Evolutionary conservation across 495 filamentous ascomycete genomes (phyloP).

Genomic region (Aspergillus nidulans): DNA sequence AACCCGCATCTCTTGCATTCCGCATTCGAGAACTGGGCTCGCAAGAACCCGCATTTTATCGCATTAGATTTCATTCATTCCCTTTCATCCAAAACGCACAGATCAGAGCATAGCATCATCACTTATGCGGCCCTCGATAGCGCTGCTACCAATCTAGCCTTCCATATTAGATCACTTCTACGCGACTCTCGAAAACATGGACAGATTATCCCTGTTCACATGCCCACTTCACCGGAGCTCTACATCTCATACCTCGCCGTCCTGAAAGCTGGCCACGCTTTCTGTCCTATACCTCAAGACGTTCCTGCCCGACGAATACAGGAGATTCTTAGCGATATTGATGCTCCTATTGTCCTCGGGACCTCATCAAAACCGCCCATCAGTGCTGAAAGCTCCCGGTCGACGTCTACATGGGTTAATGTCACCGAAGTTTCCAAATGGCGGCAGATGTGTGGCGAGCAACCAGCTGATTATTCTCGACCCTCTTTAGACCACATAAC

Average conservation of each 20-base stretch:
- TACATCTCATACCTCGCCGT: constrained; percentile 68
- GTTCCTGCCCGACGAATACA: constrained; percentile 63
- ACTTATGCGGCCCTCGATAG: constrained; percentile 22
- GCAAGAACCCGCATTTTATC: constrained; percentile 18
- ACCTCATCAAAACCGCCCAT: constrained; percentile 15
- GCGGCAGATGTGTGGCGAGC: constrained; percentile 9
- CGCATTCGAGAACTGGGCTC: constrained; percentile 25
- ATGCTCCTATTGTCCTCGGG: constrained; percentile 49
- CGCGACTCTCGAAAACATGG: constrained; percentile 3
- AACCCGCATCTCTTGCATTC: constrained; percentile 19
- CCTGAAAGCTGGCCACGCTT: constrained; percentile 69
- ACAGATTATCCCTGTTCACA: constrained; percentile 60
- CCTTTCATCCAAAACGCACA: constrained; percentile 9
- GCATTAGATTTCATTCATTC: constrained; percentile 28
- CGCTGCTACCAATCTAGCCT: constrained; percentile 20
- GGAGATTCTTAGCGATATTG: constrained; percentile 65
- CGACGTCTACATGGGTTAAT: constrained; percentile 23
- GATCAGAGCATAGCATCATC: constrained; percentile 20
- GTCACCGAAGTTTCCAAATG: constrained; percentile 20
- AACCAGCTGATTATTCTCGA: neutral
- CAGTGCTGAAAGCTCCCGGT: neutral
- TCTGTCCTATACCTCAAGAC: constrained; percentile 70
- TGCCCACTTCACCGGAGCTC: constrained; percentile 63
- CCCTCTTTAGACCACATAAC: constrained; percentile 1
- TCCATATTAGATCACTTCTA: constrained; percentile 15